Conservation (phyloP, 129 eudicot genomes). For the Rutidosis leptorrhynchoides region DNA sequence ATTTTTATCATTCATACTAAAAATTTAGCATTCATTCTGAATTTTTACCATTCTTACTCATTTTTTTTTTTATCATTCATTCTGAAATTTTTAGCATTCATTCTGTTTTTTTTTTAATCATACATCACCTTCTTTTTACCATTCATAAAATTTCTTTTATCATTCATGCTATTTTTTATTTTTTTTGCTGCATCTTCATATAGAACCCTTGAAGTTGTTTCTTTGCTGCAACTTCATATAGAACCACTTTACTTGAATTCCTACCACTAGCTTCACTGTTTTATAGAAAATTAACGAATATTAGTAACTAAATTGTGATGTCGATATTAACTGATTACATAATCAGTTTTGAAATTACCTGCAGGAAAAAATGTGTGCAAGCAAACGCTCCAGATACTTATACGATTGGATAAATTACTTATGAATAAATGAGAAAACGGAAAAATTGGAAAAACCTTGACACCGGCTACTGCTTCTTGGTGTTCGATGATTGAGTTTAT, state of each 20-base stretch:
- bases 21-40: no score
- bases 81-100: no score
- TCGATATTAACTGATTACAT: neutral
- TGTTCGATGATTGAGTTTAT: conserved; percentile 61
- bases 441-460: conserved; percentile 47
- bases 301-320: conserved; percentile 1
- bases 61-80: no score
- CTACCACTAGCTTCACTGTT: conserved; percentile 94
- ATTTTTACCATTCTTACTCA: no score
- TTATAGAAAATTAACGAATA: conserved; percentile 10
- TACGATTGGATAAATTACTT: neutral
- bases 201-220: conserved; percentile 92
- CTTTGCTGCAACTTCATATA: conserved; percentile 92
- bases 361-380: conserved; percentile 79
- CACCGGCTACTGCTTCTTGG: conserved; percentile 87
- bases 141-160: no score
- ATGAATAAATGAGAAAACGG: neutral
- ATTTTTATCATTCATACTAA: no score
- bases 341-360: conserved; percentile 41
- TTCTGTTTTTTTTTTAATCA: no score
- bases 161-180: no score
- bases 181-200: no score
- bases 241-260: conserved; percentile 77
- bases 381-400: conserved; percentile 78
- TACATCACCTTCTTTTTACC: no score